Conservation (phyloP, 306 rosid genomes). For the Dryas drummondii region DNA sequence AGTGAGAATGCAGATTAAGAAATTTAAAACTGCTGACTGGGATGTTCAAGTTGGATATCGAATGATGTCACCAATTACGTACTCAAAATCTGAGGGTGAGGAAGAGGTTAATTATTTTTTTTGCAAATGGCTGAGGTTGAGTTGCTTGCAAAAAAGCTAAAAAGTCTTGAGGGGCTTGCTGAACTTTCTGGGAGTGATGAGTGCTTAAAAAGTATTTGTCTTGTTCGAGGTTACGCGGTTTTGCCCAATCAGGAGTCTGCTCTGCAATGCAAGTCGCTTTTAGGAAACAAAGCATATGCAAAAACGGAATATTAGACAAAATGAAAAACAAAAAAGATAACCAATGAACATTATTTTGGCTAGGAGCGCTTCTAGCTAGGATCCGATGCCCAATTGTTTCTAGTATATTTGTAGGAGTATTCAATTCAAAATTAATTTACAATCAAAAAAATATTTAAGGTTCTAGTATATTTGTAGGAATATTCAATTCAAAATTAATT, state of each 20-base stretch:
- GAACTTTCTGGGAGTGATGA: constrained; percentile 43
- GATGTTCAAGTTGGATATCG: no score
- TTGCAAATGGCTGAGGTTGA: background rate
- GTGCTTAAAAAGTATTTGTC: constrained; percentile 21
- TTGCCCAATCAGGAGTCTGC: background rate
- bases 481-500: no score
- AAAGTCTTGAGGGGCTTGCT: constrained; percentile 26
- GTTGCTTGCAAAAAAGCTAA: constrained; percentile 36
- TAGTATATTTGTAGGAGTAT: no score
- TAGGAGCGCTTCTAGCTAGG: no score
- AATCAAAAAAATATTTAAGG: no score
- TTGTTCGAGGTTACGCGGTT: constrained; percentile 19
- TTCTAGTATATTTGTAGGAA: no score
- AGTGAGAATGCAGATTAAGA: no score
- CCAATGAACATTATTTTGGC: background rate
- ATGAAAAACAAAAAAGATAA: background rate
- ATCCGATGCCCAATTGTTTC: no score
- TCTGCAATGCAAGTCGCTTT: constrained; percentile 10
- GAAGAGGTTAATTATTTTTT: background rate
- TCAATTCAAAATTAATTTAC: no score
- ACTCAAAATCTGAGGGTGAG: constrained; percentile 10
- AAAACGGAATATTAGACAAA: background rate
- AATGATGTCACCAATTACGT: constrained; percentile 27
- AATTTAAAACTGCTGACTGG: no score
- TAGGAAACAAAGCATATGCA: constrained; percentile 25